Percentiles rank a stretch among this genome's conserved stretches.
Conservation (phyloP, 140 eudicot species). For the Oenanthe javanica region DNA sequence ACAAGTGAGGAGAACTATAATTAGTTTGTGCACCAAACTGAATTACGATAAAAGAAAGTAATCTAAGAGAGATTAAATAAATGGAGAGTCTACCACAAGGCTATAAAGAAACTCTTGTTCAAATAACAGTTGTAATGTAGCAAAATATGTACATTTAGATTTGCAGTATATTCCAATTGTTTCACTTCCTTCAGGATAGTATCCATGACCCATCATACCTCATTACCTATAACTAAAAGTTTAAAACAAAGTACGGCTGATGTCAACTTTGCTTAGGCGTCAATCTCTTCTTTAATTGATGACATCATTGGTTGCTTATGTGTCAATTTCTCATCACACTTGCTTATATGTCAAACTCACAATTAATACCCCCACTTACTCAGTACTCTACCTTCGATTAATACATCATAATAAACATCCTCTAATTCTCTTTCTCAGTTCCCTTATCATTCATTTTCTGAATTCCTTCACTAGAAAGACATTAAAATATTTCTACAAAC, state of each 20-base stretch:
- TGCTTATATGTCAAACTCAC: background rate
- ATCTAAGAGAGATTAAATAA: background rate
- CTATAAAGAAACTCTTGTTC: background rate
- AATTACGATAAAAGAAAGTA: background rate
- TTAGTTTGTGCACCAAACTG: background rate
- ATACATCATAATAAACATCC: too few relatives aligned
- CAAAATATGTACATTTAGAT: background rate
- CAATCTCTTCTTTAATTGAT: too few relatives aligned
- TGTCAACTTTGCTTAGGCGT: too few relatives aligned
- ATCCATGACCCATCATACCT: too few relatives aligned
- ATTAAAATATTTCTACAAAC: too few relatives aligned
- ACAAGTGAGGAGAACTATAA: background rate
- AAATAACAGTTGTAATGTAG: background rate
- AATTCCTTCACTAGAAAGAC: background rate
- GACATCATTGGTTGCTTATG: too few relatives aligned
- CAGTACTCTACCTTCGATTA: background rate
- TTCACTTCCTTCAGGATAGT: background rate
- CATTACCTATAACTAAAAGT: too few relatives aligned
- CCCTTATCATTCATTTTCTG: background rate
- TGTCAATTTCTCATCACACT: too few relatives aligned
- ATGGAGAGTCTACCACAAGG: background rate
- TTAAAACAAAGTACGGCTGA: too few relatives aligned
- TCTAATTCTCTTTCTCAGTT: background rate
- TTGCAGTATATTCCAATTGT: background rate
- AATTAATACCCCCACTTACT: too few relatives aligned